Evolutionary conservation across 2,329 filamentous ascomycete genomes (phyloP), one percentile per base, ranked within the genome.

Genomic region (Phyllosticta ampelicida): DNA sequence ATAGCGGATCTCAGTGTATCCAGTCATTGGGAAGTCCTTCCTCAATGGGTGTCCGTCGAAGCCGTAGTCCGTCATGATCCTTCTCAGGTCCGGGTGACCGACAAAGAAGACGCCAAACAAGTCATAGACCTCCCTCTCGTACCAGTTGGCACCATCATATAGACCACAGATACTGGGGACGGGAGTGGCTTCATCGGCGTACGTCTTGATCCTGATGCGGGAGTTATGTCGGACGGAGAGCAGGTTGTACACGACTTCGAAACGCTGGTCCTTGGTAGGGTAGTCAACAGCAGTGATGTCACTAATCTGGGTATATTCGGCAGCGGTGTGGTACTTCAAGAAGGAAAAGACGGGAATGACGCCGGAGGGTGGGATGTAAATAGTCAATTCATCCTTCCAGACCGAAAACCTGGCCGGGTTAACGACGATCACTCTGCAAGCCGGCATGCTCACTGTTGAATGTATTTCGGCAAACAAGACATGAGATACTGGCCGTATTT

Each of bases 31-130:
- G 78, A 99, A 99, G 72, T 99, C 94, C 79, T 99, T 99, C 70
- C 95, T 84, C 71, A 99, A 78, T 49, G 94, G 94, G 77, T 99
- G 94, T 56, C 94, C 94, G 73, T 99, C 95, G 70, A 99, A 99
- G 56, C 94, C 94, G 74, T 99, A 99, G 74, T 99, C 94, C 64
- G 94, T 99, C 92, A 99, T 95, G 77, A 99, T 97, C 66, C 94
- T 85, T 73, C 94, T 85, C 66, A 99, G 80, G 77, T 99, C 95
- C 48, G 94, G 94, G 78, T 99, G 94, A 62, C 87, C 90, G 57
- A 86, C 81, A 76, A 99, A 99, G 80, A 97, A 96, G 65, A 99
- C 90, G 63, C 94, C 94, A 70, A 95, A 99, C 68, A 99, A 75
- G 74, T 99, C 94, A 76, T 97, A 97, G 21, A 95, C 90, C 76